These are phyloP conservation scores for Lipomyces japonicus DNA, from an alignment of 805 yeast genomes.

Conservation along the genomic window DNA sequence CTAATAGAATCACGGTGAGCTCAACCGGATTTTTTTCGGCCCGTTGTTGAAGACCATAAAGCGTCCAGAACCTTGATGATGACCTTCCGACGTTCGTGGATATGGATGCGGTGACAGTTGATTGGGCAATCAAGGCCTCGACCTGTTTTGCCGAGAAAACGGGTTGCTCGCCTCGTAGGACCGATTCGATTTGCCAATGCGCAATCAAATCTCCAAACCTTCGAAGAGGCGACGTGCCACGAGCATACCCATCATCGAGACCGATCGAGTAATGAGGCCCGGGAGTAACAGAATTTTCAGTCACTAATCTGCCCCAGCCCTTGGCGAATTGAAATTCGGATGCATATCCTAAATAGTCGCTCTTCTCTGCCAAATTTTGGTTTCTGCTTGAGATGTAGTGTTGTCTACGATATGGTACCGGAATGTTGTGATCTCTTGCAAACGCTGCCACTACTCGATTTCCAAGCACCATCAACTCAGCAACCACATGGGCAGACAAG, in stretches of 20 bases:
- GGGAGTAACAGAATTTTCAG: constrained; percentile 1
- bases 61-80: background rate
- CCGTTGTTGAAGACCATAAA: constrained; percentile 1
- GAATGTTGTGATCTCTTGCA: constrained; percentile 29
- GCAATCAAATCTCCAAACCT: constrained; percentile 74
- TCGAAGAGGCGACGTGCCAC: constrained; percentile 86
- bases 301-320: background rate
- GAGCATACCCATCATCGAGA: constrained; percentile 48
- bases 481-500: constrained; percentile 60
- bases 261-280: constrained; percentile 44
- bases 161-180: constrained; percentile 34
- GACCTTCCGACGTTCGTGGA: background rate
- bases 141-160: constrained; percentile 14
- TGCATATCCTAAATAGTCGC: background rate
- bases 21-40: background rate
- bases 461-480: constrained; percentile 80
- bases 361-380: background rate
- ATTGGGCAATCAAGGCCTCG: background rate
- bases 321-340: background rate
- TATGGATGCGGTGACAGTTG: background rate
- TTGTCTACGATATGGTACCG: constrained; percentile 29
- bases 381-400: background rate
- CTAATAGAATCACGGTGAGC: constrained; percentile 8
- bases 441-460: constrained; percentile 45
- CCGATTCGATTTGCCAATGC: constrained; percentile 68